phyloP scores from a whole-genome alignment of 257 asterid species.

The Thymus mandschuricus region DNA sequence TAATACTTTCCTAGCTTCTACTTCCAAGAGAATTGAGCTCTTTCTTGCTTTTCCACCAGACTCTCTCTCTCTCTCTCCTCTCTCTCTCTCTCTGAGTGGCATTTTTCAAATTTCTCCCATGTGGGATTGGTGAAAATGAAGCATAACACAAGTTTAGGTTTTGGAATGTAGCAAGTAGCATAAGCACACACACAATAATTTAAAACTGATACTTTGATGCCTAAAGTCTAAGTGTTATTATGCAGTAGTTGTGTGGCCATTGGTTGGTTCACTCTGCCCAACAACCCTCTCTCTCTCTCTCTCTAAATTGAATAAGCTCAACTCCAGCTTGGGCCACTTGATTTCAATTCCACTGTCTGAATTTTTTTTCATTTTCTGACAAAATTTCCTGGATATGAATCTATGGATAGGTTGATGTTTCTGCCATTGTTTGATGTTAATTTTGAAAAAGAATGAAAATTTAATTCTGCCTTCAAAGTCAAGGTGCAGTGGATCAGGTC shows the following conservation, averaged over 20 bases:
- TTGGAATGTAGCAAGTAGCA: background rate
- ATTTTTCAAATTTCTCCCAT: constrained; percentile 7
- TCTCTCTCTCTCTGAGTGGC: constrained; percentile 21
- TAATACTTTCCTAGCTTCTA: constrained; percentile 57
- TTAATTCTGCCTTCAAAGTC: no score
- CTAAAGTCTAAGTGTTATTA: background rate
- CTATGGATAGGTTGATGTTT: constrained; percentile 4
- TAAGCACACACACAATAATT: constrained; percentile 22
- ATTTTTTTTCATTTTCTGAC: background rate
- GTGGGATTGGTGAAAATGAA: background rate
- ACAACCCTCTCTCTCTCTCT: constrained; percentile 10
- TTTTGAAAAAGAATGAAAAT: no score
- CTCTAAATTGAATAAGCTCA: constrained; percentile 16
- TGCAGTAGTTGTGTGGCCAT: constrained; percentile 14
- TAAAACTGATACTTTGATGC: constrained; percentile 18
- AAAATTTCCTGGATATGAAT: background rate
- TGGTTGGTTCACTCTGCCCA: constrained; percentile 41
- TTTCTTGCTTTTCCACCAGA: constrained; percentile 50
- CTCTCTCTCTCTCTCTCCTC: constrained; percentile 20
- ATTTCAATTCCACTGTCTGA: constrained; percentile 26
- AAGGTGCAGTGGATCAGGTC: no score
- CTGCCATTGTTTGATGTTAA: background rate
- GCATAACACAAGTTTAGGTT: background rate
- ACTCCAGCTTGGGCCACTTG: constrained; percentile 36
- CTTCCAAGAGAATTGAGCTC: constrained; percentile 56